Evolutionary conservation across 2,329 filamentous ascomycete species (phyloP).

Genomic region (Exserohilum turcica): DNA sequence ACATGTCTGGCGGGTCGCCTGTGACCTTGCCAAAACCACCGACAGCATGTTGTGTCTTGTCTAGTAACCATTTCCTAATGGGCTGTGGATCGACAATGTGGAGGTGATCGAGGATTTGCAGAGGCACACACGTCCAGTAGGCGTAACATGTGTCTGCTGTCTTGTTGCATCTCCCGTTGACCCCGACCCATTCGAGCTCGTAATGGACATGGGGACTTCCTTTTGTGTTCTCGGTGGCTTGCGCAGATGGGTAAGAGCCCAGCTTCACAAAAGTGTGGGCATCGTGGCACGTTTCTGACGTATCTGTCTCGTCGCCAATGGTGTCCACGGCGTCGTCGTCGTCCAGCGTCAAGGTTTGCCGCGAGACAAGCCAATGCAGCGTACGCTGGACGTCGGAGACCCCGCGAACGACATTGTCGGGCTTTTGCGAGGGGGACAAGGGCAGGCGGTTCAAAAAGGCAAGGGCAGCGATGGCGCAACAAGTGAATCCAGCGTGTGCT

Average conservation of each 20-base stretch:
- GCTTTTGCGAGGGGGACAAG: constrained; percentile 20
- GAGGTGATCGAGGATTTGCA: constrained; percentile 47
- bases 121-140: constrained; percentile 83
- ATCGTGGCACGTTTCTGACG: constrained; percentile 49
- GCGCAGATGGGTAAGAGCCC: constrained; percentile 30
- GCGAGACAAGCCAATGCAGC: constrained; percentile 53
- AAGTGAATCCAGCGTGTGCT: constrained; percentile 88
- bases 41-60: constrained; percentile 84
- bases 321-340: constrained; percentile 51
- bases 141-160: constrained; percentile 92
- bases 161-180: constrained; percentile 92
- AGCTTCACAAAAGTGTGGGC: constrained; percentile 48
- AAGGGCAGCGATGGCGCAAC: constrained; percentile 81
- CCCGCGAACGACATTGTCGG: constrained; percentile 39
- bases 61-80: constrained; percentile 78
- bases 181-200: constrained; percentile 67
- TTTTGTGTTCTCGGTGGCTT: constrained; percentile 32
- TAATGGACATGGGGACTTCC: constrained; percentile 67
- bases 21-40: constrained; percentile 56
- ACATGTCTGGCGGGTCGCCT: constrained; percentile 66
- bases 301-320: constrained; percentile 44
- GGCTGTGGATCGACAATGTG: constrained; percentile 63
- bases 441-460: constrained; percentile 71
- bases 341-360: constrained; percentile 53
- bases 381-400: constrained; percentile 48